phyloP scores from a whole-genome alignment of 139 green algal genomes.

The Diplosphaera chodatii region DNA sequence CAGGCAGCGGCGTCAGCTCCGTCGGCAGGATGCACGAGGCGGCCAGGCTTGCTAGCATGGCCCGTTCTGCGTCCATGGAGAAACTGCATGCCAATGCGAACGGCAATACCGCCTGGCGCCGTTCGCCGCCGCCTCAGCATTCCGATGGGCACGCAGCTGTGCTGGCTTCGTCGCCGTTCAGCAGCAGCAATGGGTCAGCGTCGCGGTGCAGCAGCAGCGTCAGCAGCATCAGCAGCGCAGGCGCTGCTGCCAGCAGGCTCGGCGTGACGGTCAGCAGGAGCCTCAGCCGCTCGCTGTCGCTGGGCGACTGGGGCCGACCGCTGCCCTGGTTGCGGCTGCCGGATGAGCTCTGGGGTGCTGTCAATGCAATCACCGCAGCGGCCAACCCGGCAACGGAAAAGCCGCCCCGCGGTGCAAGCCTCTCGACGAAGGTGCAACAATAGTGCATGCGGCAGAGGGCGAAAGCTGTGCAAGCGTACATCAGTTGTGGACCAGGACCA shows the following conservation, averaged over 20 bases:
- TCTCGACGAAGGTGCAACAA: background rate
- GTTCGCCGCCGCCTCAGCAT: background rate
- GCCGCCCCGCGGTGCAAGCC: background rate
- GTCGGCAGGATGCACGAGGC: background rate
- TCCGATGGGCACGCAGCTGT: background rate
- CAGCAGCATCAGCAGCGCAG: background rate
- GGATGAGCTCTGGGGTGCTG: constrained; percentile 10
- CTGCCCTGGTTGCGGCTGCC: background rate
- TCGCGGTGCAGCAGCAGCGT: background rate
- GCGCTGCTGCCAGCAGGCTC: background rate
- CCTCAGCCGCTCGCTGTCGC: background rate
- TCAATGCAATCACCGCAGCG: background rate
- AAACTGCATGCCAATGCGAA: background rate
- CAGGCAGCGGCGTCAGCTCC: background rate
- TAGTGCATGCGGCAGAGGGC: too few species aligned
- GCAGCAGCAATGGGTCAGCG: background rate
- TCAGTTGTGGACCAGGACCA: too few species aligned
- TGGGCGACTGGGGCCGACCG: background rate
- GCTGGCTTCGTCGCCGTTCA: background rate
- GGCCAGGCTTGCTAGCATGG: background rate
- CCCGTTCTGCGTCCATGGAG: background rate
- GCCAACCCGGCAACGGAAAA: background rate
- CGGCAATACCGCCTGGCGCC: background rate
- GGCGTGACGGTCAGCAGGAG: background rate
- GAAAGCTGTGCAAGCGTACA: too few species aligned